These are phyloP conservation scores for Vaccinium corymbosum DNA, from an alignment of 148 eudicot genomes.

Conservation along the genomic window DNA sequence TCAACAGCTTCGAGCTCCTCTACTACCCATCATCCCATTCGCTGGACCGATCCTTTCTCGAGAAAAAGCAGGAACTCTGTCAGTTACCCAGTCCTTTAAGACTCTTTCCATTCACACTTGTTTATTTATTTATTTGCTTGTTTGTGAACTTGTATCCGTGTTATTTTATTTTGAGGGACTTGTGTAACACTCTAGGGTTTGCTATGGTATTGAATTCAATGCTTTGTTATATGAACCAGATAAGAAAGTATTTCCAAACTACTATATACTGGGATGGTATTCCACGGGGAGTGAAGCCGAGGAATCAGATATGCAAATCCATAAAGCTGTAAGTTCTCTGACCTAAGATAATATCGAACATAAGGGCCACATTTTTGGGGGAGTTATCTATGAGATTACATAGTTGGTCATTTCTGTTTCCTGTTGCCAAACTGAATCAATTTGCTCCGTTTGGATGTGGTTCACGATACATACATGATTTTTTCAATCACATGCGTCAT, in stretches of 20 bases:
- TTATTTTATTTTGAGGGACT: neutral
- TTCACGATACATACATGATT: neutral
- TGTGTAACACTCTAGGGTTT: neutral
- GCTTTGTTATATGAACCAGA: conserved; percentile 39
- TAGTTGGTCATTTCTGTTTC: neutral
- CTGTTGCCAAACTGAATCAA: neutral
- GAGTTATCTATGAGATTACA: neutral
- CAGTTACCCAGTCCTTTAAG: conserved; percentile 15
- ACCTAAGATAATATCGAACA: neutral
- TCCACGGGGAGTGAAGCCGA: conserved; percentile 88
- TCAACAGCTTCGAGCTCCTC: conserved; percentile 83
- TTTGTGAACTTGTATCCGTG: conserved; percentile 9
- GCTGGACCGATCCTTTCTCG: conserved; percentile 75
- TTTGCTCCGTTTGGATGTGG: neutral
- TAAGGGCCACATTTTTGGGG: neutral
- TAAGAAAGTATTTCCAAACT: conserved; percentile 89
- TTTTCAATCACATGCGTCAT: neutral
- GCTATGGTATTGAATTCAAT: neutral
- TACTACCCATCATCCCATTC: conserved; percentile 49
- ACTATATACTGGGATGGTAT: conserved; percentile 91
- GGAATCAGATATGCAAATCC: conserved; percentile 87
- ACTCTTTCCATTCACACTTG: neutral
- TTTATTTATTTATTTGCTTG: neutral
- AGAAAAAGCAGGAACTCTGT: conserved; percentile 94
- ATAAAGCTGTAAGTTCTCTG: conserved; percentile 68